A percentile compares a stretch with the other conserved stretches of the same genome.
Conservation (phyloP, 208 protist species). For the Zelonia costaricensis region DNA sequence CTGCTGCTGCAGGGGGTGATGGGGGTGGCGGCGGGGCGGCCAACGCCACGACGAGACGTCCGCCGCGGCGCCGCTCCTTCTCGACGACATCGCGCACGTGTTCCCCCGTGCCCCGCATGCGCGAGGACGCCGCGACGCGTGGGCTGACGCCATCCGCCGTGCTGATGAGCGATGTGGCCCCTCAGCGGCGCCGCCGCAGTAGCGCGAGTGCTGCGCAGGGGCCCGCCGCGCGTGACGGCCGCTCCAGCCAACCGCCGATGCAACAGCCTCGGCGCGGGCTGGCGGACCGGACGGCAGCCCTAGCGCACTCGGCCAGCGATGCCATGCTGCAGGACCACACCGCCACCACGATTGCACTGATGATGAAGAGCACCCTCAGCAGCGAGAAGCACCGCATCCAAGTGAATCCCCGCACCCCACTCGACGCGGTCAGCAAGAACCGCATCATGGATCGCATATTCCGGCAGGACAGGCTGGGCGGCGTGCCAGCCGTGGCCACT, state of each 20-base stretch:
- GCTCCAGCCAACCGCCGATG: neutral
- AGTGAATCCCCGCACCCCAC: slow-evolving; percentile 19
- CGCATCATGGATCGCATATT: slow-evolving; percentile 31
- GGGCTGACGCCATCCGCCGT: slow-evolving; percentile 27
- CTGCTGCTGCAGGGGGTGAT: too few relatives aligned
- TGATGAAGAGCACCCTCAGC: slow-evolving; percentile 15
- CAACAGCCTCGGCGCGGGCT: neutral
- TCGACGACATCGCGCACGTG: neutral
- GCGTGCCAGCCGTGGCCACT: too few relatives aligned
- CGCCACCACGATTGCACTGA: neutral
- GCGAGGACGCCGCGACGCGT: slow-evolving; percentile 31
- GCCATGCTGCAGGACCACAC: neutral
- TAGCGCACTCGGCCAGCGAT: too few relatives aligned
- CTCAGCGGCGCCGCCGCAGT: neutral
- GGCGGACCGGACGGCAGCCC: neutral
- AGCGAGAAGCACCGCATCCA: slow-evolving; percentile 25
- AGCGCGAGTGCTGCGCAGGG: neutral
- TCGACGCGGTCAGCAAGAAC: slow-evolving; percentile 29
- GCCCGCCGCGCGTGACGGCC: too few relatives aligned
- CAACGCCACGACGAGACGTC: neutral
- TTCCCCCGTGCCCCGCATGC: slow-evolving; percentile 24
- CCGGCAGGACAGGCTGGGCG: slow-evolving; percentile 11
- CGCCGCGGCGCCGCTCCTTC: neutral
- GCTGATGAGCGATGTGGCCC: neutral
- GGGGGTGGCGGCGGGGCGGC: neutral